Conservation (phyloP, 2,329 filamentous ascomycete genomes). For the Arthrinium phaeospermum region DNA sequence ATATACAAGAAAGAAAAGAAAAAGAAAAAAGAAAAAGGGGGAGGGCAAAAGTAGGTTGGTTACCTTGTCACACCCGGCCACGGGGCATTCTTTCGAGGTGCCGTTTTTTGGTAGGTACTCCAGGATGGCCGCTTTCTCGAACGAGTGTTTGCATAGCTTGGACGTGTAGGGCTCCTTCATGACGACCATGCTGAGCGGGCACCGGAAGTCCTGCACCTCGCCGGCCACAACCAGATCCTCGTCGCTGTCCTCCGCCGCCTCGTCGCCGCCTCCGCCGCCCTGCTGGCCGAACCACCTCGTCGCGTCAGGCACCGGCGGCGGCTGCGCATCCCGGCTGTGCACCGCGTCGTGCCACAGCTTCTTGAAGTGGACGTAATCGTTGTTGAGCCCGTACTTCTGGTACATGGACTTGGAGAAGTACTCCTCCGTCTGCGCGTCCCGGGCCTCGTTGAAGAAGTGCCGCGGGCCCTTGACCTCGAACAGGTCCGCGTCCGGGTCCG, state of each 20-base stretch:
- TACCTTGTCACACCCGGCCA: slow-evolving; percentile 67
- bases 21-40: not conserved
- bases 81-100: slow-evolving; percentile 61
- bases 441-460: slow-evolving; percentile 43
- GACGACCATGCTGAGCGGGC: slow-evolving; percentile 69
- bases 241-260: slow-evolving; percentile 58
- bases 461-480: slow-evolving; percentile 38
- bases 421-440: slow-evolving; percentile 44
- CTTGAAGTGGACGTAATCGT: slow-evolving; percentile 66
- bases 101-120: slow-evolving; percentile 50
- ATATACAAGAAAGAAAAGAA: no score
- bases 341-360: slow-evolving; percentile 61
- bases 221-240: slow-evolving; percentile 73
- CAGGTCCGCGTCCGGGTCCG: slow-evolving; percentile 33
- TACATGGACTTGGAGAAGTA: slow-evolving; percentile 50
- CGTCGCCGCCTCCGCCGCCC: slow-evolving; percentile 28
- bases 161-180: slow-evolving; percentile 73
- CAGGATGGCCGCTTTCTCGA: slow-evolving; percentile 69
- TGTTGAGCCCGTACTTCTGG: slow-evolving; percentile 60
- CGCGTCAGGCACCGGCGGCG: slow-evolving; percentile 57
- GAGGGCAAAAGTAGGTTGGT: not conserved
- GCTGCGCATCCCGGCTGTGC: slow-evolving; percentile 48
- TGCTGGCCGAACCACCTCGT: slow-evolving; percentile 60
- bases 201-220: slow-evolving; percentile 69
- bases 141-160: slow-evolving; percentile 72